Conservation (phyloP, 441 rosid genomes). For the Populus hybrid region DNA sequence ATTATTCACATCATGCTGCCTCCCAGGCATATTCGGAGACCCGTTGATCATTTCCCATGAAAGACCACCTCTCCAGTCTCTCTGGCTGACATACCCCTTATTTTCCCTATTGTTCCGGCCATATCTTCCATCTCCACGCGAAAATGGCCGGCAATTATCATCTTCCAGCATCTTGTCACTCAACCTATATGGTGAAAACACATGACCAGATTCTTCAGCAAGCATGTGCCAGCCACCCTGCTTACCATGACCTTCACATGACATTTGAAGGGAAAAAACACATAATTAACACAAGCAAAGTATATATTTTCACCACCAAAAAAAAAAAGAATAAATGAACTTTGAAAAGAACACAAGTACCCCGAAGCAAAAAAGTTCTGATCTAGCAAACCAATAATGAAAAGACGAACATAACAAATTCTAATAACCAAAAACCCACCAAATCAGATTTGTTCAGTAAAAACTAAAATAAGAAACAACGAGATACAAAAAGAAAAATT, state of each 20-base stretch:
- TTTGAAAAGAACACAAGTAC: background rate
- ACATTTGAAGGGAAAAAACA: slow-evolving; percentile 29
- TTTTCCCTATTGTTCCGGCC: slow-evolving; percentile 60
- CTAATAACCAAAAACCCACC: background rate
- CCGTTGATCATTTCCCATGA: slow-evolving; percentile 72
- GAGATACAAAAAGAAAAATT: background rate
- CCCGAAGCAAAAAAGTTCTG: slow-evolving; percentile 6
- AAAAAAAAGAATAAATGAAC: background rate
- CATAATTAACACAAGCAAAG: slow-evolving; percentile 24
- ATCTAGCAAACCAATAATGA: slow-evolving; percentile 9
- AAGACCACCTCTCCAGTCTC: slow-evolving; percentile 66
- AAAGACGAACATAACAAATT: background rate
- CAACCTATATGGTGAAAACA: slow-evolving; percentile 52
- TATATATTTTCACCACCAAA: slow-evolving; percentile 9
- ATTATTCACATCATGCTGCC: slow-evolving; percentile 49
- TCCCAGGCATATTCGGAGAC: slow-evolving; percentile 41
- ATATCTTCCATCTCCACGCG: slow-evolving; percentile 74
- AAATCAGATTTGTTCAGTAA: background rate
- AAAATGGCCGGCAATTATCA: slow-evolving; percentile 49
- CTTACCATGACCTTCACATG: slow-evolving; percentile 87
- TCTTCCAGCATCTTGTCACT: slow-evolving; percentile 61
- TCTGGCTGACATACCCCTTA: slow-evolving; percentile 58
- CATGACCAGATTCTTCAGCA: slow-evolving; percentile 65
- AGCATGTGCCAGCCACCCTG: slow-evolving; percentile 81
- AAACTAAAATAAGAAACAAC: background rate